phyloP scores from a whole-genome alignment of 441 rosid species.

The Populus tomentosa region DNA sequence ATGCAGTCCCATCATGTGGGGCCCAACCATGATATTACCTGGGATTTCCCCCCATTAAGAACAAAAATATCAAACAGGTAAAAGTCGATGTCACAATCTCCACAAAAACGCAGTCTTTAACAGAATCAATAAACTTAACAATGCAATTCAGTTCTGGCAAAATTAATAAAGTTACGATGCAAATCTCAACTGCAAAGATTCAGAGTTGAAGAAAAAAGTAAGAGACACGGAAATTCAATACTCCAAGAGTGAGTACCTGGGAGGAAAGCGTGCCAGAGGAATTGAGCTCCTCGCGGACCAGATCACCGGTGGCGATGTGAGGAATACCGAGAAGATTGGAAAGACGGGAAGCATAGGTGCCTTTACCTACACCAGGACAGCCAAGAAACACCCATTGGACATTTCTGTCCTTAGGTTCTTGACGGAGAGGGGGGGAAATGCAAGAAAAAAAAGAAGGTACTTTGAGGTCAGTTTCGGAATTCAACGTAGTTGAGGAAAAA shows the following conservation, averaged over 20 bases:
- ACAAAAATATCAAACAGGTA: neutral
- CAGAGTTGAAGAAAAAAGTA: neutral
- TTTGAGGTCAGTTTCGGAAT: slow-evolving; percentile 39
- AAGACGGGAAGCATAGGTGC: slow-evolving; percentile 88
- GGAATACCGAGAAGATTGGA: slow-evolving; percentile 80
- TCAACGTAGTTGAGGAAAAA: slow-evolving; percentile 28
- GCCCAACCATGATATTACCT: neutral
- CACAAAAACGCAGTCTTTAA: neutral
- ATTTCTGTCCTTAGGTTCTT: slow-evolving; percentile 35
- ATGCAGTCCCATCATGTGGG: neutral
- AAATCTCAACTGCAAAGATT: neutral
- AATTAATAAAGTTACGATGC: neutral
- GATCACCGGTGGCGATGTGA: slow-evolving; percentile 97
- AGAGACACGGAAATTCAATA: neutral
- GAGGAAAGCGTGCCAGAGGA: slow-evolving; percentile 71
- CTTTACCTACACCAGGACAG: slow-evolving; percentile 98
- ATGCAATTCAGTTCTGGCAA: neutral
- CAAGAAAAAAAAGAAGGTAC: slow-evolving; percentile 26
- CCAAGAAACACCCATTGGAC: slow-evolving; percentile 96
- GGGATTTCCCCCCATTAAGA: neutral
- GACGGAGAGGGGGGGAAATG: slow-evolving; percentile 23
- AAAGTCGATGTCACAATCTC: neutral
- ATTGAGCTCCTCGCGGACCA: slow-evolving; percentile 86
- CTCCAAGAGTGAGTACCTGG: slow-evolving; percentile 37
- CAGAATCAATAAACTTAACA: neutral